phyloP scores from a whole-genome alignment of 1,284 basidiomycete genomes.

The Salmacisia buchloeana region DNA sequence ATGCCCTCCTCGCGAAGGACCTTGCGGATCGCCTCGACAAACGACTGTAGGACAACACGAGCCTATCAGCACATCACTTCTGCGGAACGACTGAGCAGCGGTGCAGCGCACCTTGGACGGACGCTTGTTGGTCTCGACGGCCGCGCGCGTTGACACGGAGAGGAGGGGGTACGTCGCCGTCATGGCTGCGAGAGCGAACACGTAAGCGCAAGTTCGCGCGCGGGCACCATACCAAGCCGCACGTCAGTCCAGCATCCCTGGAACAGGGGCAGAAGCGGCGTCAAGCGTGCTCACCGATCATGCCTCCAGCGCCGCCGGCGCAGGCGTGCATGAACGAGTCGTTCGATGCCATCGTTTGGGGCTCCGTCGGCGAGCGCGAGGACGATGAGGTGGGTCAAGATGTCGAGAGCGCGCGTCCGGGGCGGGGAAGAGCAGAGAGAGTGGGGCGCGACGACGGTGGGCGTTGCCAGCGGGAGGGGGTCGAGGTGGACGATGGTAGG shows the following conservation, averaged over 20 bases:
- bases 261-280: no score
- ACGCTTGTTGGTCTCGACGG: conserved; percentile 76
- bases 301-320: conserved; percentile 84
- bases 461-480: no score
- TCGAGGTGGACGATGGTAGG: no score
- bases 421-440: no score
- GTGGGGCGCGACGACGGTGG: no score
- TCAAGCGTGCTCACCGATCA: conserved; percentile 54
- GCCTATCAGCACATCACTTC: conserved; percentile 59
- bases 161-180: conserved; percentile 63
- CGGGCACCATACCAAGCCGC: no score
- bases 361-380: no score
- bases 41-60: no score
- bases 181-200: conserved; percentile 20
- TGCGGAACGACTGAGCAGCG: conserved; percentile 5
- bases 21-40: conserved; percentile 59
- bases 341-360: conserved; percentile 16
- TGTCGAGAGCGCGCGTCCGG: no score
- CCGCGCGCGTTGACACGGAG: conserved; percentile 84
- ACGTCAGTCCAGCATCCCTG: neutral
- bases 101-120: neutral
- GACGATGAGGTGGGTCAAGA: no score
- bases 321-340: conserved; percentile 84
- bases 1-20: conserved; percentile 80
- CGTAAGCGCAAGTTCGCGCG: no score